Evolutionary conservation across 192 early-diverging fungal species (phyloP), one percentile per base, ranked within the genome.

Genomic region (Backusella parvicylindrica): DNA sequence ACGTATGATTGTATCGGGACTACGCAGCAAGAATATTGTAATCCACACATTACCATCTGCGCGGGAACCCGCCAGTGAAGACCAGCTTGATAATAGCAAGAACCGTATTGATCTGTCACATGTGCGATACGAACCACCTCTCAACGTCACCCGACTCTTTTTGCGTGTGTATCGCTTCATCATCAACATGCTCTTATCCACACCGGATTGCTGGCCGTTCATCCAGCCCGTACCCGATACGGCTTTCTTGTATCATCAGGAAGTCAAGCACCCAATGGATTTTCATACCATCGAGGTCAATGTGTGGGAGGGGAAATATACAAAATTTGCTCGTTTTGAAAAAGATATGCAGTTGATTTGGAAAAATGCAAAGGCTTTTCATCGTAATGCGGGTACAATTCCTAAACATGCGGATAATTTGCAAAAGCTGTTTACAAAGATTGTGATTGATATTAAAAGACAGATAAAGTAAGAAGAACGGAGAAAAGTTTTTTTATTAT

Each of bases 231-330:
- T 88, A 26, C 86, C 84, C 0, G 64, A 60, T 9, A 76, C 83
- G 2, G 65, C 82, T 1, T 49, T 83, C 11, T 76, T 81, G 13
- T 89, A 89, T 69, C 83, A 87, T 13, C 73, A 75, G 6, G 69
- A 83, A 30, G 85, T 89, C 60, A 80, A 79, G 35, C 71, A 83
- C 15, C 81, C 86, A 11, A 89, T 87, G 85, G 88, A 89, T 67
- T 36, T 89, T 40, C 79, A 70, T 7, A 86, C 86, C 0, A 82
- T 85, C 23, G 88, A 89, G 40, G 72, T 78, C 9, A 89, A 83
- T 70, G 75, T 89, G 3, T 89, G 86, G 85, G 79, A 79, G 6
- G 80, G 82, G 18, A 70, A 75, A 32, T 88, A 86, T 49, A 72
- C 73, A 4, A 75, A 50, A 15, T 71, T 86, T 23, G 71, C 77